A percentile compares a stretch with the other conserved stretches of the same genome.
These are phyloP conservation scores for Hymenoscyphus repandus DNA, from an alignment of 2,329 filamentous ascomycete genomes.

Conservation along the genomic window DNA sequence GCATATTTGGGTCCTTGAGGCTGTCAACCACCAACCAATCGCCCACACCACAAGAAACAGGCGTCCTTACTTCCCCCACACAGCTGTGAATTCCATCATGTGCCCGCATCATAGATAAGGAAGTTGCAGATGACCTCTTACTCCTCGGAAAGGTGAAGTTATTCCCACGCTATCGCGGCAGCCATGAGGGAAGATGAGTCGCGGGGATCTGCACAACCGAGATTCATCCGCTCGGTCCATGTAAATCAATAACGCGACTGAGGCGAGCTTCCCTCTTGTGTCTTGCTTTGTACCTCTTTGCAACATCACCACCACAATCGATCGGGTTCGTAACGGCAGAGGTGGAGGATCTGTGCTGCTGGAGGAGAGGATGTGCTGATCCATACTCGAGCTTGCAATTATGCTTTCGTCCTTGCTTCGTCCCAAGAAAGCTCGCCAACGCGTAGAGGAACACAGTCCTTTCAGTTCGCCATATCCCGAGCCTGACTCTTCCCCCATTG, in stretches of 20 bases:
- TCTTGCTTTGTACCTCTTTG: constrained; percentile 3
- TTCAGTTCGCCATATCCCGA: constrained; percentile 31
- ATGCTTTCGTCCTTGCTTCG: constrained; percentile 36
- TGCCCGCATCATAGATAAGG: constrained; percentile 4
- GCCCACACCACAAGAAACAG: background rate
- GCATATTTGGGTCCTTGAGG: constrained; percentile 4
- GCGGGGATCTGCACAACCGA: background rate
- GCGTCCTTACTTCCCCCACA: background rate
- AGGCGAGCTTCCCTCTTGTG: background rate
- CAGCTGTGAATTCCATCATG: background rate
- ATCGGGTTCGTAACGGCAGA: constrained; percentile 7
- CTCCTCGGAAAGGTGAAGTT: constrained; percentile 9
- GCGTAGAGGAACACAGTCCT: constrained; percentile 26
- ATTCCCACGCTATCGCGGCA: constrained; percentile 7
- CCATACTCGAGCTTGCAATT: background rate
- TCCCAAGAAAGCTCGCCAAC: constrained; percentile 29
- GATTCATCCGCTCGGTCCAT: background rate
- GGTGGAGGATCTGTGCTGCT: constrained; percentile 2
- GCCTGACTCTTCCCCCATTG: constrained; percentile 23
- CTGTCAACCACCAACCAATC: constrained; percentile 1
- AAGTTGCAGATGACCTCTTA: background rate
- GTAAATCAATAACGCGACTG: background rate
- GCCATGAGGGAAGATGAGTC: background rate
- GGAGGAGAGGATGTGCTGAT: constrained; percentile 1
- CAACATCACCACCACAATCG: background rate